These are phyloP conservation scores for Chaetoceros muelleri DNA, from an alignment of 108 stramenopile species.

Conservation along the genomic window DNA sequence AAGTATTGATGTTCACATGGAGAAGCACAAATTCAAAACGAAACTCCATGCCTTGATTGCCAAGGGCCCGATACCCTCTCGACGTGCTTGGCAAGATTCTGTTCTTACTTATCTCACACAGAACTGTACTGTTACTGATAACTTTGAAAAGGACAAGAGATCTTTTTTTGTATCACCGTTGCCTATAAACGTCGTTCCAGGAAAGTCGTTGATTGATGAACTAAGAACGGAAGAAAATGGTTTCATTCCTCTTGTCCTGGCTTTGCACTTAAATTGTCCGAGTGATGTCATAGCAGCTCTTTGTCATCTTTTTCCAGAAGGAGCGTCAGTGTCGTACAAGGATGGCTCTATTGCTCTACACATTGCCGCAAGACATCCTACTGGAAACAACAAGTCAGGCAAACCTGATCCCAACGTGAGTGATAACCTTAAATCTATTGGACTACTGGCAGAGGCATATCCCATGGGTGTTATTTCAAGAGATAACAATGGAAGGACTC, in stretches of 20 bases:
- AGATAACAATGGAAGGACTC: slow-evolving; percentile 42
- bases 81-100: slow-evolving; percentile 2
- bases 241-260: not conserved
- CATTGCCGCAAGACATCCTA: slow-evolving; percentile 22
- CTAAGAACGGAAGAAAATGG: not conserved
- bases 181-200: not conserved
- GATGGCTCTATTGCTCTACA: slow-evolving; percentile 32
- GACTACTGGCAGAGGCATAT: slow-evolving; percentile 22
- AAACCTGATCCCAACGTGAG: slow-evolving; percentile 8
- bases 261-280: not conserved
- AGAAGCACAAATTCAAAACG: not conserved
- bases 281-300: slow-evolving; percentile 28
- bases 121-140: not conserved
- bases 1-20: no score
- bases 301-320: slow-evolving; percentile 42
- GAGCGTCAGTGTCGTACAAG: slow-evolving; percentile 14
- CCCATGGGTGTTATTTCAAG: slow-evolving; percentile 29
- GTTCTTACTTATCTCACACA: slow-evolving; percentile 11
- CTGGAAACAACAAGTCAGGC: not conserved
- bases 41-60: not conserved
- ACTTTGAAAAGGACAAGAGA: not conserved
- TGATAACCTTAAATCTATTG: slow-evolving; percentile 21
- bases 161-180: not conserved
- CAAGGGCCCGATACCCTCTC: not conserved
- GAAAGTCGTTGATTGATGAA: not conserved